Evolutionary conservation across 768 basidiomycete genomes (phyloP).

Genomic region (Pleurotus sapidus): DNA sequence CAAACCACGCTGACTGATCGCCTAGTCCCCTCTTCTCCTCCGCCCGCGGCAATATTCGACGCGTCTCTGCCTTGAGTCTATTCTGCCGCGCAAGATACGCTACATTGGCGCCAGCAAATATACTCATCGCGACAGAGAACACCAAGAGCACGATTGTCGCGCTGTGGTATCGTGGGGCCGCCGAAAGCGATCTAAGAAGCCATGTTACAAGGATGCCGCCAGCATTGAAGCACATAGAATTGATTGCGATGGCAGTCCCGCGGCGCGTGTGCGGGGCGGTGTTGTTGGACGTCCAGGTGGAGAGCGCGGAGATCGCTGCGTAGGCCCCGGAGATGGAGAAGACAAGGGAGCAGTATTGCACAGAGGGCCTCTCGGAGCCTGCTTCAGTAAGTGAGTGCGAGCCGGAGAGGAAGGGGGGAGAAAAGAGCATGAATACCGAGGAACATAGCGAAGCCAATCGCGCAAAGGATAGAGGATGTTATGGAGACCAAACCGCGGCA

Average conservation of each 20-base stretch:
- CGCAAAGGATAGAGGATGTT: slow-evolving; percentile 36
- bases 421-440: too few relatives aligned
- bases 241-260: slow-evolving; percentile 56
- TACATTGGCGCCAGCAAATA: slow-evolving; percentile 33
- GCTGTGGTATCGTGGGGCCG: slow-evolving; percentile 44
- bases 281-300: slow-evolving; percentile 64
- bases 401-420: too few relatives aligned
- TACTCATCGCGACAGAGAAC: slow-evolving; percentile 35
- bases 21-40: slow-evolving; percentile 44
- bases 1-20: slow-evolving; percentile 52
- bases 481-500: slow-evolving; percentile 47
- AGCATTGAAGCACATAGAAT: slow-evolving; percentile 53
- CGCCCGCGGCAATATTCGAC: slow-evolving; percentile 22
- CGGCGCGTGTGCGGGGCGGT: slow-evolving; percentile 51
- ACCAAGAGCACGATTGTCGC: slow-evolving; percentile 41
- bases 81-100: slow-evolving; percentile 41
- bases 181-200: slow-evolving; percentile 36
- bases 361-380: slow-evolving; percentile 32
- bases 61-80: slow-evolving; percentile 36
- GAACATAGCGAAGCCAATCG: too few relatives aligned
- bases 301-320: slow-evolving; percentile 45
- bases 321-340: slow-evolving; percentile 51
- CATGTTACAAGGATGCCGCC: slow-evolving; percentile 46
- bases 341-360: slow-evolving; percentile 56
- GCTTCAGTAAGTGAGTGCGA: too few relatives aligned